Conservation (phyloP, 2,329 filamentous ascomycete species). For the Aspergillus fumigatus region DNA sequence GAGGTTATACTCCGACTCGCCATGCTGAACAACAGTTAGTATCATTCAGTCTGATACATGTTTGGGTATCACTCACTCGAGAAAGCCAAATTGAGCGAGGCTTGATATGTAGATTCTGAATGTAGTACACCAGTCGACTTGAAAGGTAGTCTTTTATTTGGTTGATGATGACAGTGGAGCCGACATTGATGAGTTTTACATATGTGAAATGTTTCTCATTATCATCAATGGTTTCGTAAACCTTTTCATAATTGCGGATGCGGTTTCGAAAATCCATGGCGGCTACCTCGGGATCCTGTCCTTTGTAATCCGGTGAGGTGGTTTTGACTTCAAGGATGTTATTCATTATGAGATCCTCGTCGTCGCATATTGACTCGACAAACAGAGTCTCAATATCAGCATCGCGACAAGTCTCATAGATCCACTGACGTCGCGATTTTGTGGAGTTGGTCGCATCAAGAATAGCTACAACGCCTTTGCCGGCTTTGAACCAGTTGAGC, state of each 20-base stretch:
- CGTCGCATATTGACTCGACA: conserved; percentile 94
- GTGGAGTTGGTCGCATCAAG: conserved; percentile 97
- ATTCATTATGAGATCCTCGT: conserved; percentile 93
- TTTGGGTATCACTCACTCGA: conserved; percentile 56
- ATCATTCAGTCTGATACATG: not conserved
- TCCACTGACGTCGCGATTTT: conserved; percentile 84
- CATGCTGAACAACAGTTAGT: conserved; percentile 59
- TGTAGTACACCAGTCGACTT: conserved; percentile 92
- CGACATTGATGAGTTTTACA: conserved; percentile 95
- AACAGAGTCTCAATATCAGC: conserved; percentile 87
- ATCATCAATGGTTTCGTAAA: conserved; percentile 88
- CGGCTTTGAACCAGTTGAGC: conserved; percentile 80
- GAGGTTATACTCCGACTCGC: conserved; percentile 90
- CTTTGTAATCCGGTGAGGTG: conserved; percentile 88
- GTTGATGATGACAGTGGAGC: conserved; percentile 96
- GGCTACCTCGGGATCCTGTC: conserved; percentile 87
- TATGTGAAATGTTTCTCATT: conserved; percentile 88
- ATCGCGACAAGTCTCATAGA: conserved; percentile 69
- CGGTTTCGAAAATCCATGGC: conserved; percentile 89
- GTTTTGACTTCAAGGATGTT: conserved; percentile 98
- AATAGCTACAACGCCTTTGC: conserved; percentile 80
- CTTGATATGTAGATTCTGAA: conserved; percentile 98
- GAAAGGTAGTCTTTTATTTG: conserved; percentile 95
- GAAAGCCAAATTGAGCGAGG: conserved; percentile 96
- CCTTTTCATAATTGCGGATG: conserved; percentile 95